Evolutionary conservation across 2,329 filamentous ascomycete species (phyloP).

Genomic region (Sporothrix euskadiensis): DNA sequence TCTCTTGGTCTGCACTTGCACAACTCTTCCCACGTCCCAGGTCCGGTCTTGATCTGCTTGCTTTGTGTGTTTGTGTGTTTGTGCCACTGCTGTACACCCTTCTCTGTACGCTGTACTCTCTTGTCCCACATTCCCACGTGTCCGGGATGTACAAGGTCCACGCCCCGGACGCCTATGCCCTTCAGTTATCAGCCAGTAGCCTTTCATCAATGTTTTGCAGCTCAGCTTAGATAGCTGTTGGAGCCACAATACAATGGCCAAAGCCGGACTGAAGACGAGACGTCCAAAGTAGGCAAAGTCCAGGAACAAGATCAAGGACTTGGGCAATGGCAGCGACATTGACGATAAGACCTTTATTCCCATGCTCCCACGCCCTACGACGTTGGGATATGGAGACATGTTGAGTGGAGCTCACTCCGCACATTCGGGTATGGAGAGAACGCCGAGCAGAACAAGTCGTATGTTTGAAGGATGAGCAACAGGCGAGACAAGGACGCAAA

Average conservation of each 20-base stretch:
- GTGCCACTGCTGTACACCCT: neutral
- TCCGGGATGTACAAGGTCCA: neutral
- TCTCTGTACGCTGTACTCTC: neutral
- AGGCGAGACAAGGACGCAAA: neutral
- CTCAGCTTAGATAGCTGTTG: neutral
- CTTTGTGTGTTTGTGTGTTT: neutral
- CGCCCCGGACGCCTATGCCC: neutral
- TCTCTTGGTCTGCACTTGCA: constrained; percentile 6
- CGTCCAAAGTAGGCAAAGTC: neutral
- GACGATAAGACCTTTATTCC: neutral
- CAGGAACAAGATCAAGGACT: neutral
- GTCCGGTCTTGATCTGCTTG: neutral
- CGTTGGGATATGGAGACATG: neutral
- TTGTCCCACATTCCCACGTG: neutral
- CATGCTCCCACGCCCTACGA: neutral
- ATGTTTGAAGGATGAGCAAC: neutral
- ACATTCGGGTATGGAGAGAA: neutral
- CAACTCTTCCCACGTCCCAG: neutral
- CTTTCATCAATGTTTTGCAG: neutral
- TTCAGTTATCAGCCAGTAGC: too few species aligned
- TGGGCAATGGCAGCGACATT: neutral
- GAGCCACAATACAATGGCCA: neutral
- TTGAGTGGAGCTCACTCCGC: neutral
- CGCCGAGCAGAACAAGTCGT: neutral
- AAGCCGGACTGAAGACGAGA: neutral